phyloP scores from a whole-genome alignment of 164 flowering plant genomes.

The Euptelea pleiosperma region DNA sequence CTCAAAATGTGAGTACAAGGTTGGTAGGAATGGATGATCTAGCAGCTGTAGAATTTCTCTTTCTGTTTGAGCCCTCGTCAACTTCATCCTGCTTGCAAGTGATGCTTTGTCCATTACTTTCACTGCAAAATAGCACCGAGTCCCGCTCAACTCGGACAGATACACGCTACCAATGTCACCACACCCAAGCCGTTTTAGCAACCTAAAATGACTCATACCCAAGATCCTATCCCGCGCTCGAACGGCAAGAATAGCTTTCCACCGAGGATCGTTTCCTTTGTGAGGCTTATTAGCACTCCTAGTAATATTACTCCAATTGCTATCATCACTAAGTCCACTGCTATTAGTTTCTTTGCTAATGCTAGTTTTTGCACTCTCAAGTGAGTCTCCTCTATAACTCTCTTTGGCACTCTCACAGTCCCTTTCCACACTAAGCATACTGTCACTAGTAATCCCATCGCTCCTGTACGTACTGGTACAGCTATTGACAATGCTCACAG shows the following conservation, averaged over 20 bases:
- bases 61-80: slow-evolving; percentile 59
- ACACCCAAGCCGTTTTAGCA: too few species aligned
- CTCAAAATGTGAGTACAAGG: slow-evolving; percentile 51
- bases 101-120: slow-evolving; percentile 78
- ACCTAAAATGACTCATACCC: slow-evolving; percentile 80
- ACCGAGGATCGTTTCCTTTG: slow-evolving; percentile 87
- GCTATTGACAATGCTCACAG: slow-evolving; percentile 78
- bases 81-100: slow-evolving; percentile 54
- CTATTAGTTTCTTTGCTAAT: slow-evolving; percentile 78
- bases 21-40: slow-evolving; percentile 71
- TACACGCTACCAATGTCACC: too few species aligned
- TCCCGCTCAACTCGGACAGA: too few species aligned
- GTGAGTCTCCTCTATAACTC: slow-evolving; percentile 63
- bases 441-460: slow-evolving; percentile 58
- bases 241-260: slow-evolving; percentile 83
- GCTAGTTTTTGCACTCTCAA: slow-evolving; percentile 79
- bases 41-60: slow-evolving; percentile 55
- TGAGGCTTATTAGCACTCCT: slow-evolving; percentile 84
- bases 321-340: slow-evolving; percentile 87
- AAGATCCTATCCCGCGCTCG: slow-evolving; percentile 69
- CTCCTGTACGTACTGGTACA: slow-evolving; percentile 59
- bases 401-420: slow-evolving; percentile 57
- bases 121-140: slow-evolving; percentile 46
- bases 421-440: slow-evolving; percentile 60
- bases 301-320: slow-evolving; percentile 79